phyloP scores from a whole-genome alignment of 345 rosid genomes.

The Nasturtium officinale region DNA sequence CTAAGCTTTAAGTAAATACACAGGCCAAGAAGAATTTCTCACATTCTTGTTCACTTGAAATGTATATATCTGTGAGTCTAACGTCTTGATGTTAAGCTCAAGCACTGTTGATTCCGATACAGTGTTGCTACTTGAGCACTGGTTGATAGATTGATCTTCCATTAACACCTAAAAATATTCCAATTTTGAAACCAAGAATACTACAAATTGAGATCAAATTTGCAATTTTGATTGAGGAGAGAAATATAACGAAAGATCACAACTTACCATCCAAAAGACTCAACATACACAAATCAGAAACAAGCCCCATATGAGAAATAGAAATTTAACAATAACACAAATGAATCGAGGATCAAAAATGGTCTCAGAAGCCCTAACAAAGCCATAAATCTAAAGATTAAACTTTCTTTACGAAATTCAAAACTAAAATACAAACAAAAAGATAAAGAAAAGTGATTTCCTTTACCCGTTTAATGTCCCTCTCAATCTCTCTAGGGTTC shows the following conservation, averaged over 20 bases:
- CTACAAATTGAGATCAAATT: not conserved
- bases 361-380: not conserved
- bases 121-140: slow-evolving; percentile 58
- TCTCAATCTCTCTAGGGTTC: slow-evolving; percentile 37
- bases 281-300: slow-evolving; percentile 14
- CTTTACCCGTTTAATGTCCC: slow-evolving; percentile 24
- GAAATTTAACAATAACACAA: not conserved
- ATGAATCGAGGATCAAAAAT: not conserved
- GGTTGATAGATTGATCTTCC: slow-evolving; percentile 59
- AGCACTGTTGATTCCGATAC: slow-evolving; percentile 55
- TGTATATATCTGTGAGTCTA: slow-evolving; percentile 71
- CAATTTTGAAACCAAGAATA: not conserved
- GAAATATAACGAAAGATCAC: not conserved
- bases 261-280: slow-evolving; percentile 21
- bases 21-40: slow-evolving; percentile 38
- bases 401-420: not conserved
- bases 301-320: slow-evolving; percentile 18
- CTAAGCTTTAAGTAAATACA: not conserved
- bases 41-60: slow-evolving; percentile 77
- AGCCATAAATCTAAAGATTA: not conserved
- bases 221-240: not conserved
- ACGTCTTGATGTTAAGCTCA: slow-evolving; percentile 83
- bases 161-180: slow-evolving; percentile 45
- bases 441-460: not conserved
- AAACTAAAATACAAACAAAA: not conserved